phyloP scores from a whole-genome alignment of 2,329 filamentous ascomycete species.

The Fusarium robinianum region DNA sequence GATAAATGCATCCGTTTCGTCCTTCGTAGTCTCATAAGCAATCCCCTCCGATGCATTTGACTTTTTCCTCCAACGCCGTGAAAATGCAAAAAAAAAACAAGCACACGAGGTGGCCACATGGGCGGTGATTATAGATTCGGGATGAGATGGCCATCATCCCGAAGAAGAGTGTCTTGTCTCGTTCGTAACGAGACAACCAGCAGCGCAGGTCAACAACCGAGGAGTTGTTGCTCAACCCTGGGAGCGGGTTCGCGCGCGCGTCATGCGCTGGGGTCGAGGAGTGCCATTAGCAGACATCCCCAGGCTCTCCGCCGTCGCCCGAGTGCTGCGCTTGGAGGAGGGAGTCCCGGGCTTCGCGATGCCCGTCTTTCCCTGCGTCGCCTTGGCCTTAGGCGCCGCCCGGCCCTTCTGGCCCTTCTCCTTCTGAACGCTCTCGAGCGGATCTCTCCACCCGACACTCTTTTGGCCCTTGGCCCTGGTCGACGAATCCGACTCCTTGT shows the following conservation, averaged over 20 bases:
- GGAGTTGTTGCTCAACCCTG: conserved; percentile 22
- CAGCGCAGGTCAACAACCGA: background rate
- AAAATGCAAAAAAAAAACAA: conserved; percentile 10
- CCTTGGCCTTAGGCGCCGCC: conserved; percentile 30
- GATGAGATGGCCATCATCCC: background rate
- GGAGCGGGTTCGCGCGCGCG: conserved; percentile 37
- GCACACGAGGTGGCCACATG: background rate
- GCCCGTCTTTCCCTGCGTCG: conserved; percentile 33
- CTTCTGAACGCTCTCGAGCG: conserved; percentile 38
- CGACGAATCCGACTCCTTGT: conserved; percentile 15
- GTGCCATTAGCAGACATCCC: conserved; percentile 44
- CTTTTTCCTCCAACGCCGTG: conserved; percentile 16
- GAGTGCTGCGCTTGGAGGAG: conserved; percentile 32
- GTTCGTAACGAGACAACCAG: no score
- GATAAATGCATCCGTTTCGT: no score
- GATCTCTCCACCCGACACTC: conserved; percentile 43
- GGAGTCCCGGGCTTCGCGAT: conserved; percentile 39
- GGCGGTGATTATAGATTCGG: no score
- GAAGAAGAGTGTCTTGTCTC: no score
- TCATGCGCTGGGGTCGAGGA: conserved; percentile 40
- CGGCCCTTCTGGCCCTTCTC: conserved; percentile 33
- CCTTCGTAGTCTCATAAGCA: no score
- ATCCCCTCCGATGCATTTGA: no score
- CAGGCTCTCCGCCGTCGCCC: conserved; percentile 40
- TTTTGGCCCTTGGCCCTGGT: conserved; percentile 31